Percentiles rank a stretch among this genome's conserved stretches.
Evolutionary conservation across 352 stramenopile genomes (phyloP).

Genomic region (Blastocystis sp.): DNA sequence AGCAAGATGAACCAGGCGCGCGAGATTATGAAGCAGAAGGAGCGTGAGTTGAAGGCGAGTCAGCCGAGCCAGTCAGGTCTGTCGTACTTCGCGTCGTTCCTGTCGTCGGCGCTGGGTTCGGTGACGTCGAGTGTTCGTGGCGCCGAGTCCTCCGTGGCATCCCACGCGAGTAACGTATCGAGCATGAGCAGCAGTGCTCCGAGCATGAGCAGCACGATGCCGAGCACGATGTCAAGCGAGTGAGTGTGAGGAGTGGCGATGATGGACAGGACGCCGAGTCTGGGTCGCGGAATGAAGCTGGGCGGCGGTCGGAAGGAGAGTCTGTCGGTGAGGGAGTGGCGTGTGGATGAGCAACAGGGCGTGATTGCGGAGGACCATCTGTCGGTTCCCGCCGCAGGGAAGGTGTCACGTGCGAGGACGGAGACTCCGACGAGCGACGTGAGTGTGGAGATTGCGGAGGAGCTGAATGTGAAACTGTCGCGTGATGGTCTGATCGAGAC

Average conservation of each 20-base stretch:
- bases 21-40: constrained; percentile 54
- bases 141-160: background rate
- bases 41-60: background rate
- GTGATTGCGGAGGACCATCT: constrained; percentile 26
- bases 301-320: background rate
- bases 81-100: constrained; percentile 12
- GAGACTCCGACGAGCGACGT: background rate
- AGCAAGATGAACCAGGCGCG: constrained; percentile 53
- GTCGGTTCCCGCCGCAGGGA: background rate
- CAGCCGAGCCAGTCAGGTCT: background rate
- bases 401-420: too few relatives aligned
- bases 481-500: constrained; percentile 38
- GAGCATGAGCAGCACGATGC: background rate
- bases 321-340: background rate
- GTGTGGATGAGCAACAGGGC: background rate
- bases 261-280: background rate
- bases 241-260: background rate
- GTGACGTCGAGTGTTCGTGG: background rate
- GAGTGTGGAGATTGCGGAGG: constrained; percentile 15
- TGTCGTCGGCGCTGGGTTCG: background rate
- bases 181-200: background rate
- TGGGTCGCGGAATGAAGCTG: constrained; percentile 35
- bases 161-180: too few relatives aligned
- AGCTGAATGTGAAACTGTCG: constrained; percentile 30
- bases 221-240: background rate